These are phyloP conservation scores for Yarrowia deformans DNA, from an alignment of 805 yeast species.

Conservation along the genomic window DNA sequence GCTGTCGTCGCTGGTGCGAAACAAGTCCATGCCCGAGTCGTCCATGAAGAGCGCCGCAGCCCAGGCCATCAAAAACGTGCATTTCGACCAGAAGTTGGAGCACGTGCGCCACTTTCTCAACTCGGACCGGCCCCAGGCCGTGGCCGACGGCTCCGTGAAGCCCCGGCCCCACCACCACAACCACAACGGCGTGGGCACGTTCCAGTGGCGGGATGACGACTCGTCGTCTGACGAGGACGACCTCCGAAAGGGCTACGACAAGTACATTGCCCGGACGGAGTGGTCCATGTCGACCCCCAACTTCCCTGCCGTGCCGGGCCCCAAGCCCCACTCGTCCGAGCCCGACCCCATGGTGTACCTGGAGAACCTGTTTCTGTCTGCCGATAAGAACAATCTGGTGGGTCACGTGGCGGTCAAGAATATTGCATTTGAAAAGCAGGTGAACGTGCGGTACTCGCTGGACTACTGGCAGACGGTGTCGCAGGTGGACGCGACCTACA, in stretches of 20 bases:
- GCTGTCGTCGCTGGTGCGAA: slow-evolving; percentile 50
- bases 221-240: slow-evolving; percentile 46
- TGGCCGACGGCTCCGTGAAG: slow-evolving; percentile 73
- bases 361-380: slow-evolving; percentile 66
- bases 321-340: slow-evolving; percentile 39
- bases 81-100: slow-evolving; percentile 68
- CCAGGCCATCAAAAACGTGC: slow-evolving; percentile 74
- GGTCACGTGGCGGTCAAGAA: slow-evolving; percentile 86
- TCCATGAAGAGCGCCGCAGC: slow-evolving; percentile 41
- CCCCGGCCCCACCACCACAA: slow-evolving; percentile 48
- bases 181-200: slow-evolving; percentile 47
- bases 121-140: slow-evolving; percentile 77
- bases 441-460: slow-evolving; percentile 74
- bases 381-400: slow-evolving; percentile 63
- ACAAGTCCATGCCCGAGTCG: slow-evolving; percentile 51
- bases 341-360: slow-evolving; percentile 60
- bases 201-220: slow-evolving; percentile 46
- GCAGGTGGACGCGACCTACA: slow-evolving; percentile 70
- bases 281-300: slow-evolving; percentile 51
- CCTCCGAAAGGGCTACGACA: slow-evolving; percentile 43
- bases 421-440: slow-evolving; percentile 68
- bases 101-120: slow-evolving; percentile 76
- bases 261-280: slow-evolving; percentile 43
- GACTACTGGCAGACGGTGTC: slow-evolving; percentile 80
- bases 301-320: slow-evolving; percentile 45